A percentile compares a stretch with the other conserved stretches of the same genome.
Conservation (phyloP, 192 early-diverging fungal genomes). For the Umbelopsis sp. region DNA sequence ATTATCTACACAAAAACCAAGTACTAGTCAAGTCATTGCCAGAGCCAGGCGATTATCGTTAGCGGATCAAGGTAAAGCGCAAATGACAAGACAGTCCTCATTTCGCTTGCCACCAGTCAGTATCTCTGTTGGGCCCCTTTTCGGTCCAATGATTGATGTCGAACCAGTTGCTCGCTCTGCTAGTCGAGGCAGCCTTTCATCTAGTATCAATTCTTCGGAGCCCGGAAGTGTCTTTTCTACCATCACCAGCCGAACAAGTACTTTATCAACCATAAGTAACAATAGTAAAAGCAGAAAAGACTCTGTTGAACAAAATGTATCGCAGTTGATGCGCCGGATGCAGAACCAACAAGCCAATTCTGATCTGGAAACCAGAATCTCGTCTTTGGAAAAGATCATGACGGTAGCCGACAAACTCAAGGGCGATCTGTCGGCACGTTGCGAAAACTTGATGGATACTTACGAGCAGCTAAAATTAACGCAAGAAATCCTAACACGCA, state of each 20-base stretch:
- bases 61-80: not conserved
- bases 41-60: not conserved
- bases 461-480: not conserved
- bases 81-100: not conserved
- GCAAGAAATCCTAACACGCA: not conserved
- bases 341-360: not conserved
- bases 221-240: not conserved
- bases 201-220: slow-evolving; percentile 6
- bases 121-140: not conserved
- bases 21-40: too few relatives aligned
- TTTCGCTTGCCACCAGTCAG: not conserved
- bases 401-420: not conserved
- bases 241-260: slow-evolving; percentile 4
- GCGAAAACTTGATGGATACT: not conserved
- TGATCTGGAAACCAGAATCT: not conserved
- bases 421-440: not conserved
- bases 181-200: slow-evolving; percentile 7
- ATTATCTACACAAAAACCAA: not conserved
- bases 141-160: not conserved
- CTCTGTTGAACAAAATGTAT: slow-evolving; percentile 3
- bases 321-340: slow-evolving; percentile 7
- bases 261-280: not conserved
- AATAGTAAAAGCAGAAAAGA: not conserved
- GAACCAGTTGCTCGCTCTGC: not conserved
- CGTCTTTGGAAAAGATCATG: slow-evolving; percentile 4